Base-by-base conservation (phyloP, 78 protist species). In the Capsaspora owczarzaki region DNA sequence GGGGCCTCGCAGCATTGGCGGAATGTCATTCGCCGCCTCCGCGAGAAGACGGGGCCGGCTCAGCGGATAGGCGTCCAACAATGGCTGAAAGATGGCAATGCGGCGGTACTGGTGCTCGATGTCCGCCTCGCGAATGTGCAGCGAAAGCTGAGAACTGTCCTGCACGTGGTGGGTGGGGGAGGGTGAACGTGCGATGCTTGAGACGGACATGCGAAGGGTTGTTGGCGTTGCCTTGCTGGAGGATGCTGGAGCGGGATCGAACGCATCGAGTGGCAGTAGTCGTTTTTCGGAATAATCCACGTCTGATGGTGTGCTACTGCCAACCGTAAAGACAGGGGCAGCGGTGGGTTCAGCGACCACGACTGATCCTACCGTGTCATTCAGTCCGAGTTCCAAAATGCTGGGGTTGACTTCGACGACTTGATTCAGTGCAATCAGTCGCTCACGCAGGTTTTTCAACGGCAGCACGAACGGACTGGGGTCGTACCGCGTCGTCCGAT, bases 1-100 rank as follows among this genome's bases (percentile, higher is more conserved):
- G 37, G 82, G 87, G 29, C 86, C 92, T 27, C 95, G 69, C 40
- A 89, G 53, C 8, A 85, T 16, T 27, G 84, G 76, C 41, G 95
- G 93, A 20, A 92, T 78, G 38, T 79, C 82, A 27, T 4, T 35
- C 23, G 51, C 31, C 10, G 25, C 79, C 63, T 76, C 61, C 12
- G 1, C 22, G 29, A 76, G 27, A 27, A 76, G 37, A 20, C 31
- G 69, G 38, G 23, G 43, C 23, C 63, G 35, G 25, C 69, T 46
- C 22, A 0, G 5, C 20, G 80, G 80, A 25, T 76, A 76, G 29
- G 25, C 80, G 25, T 0, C 46, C 20, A 76, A 68, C 38, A 76
- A 6, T 31, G 46, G 27, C 2, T 22, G 41, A 49, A 47, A 76
- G 69, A 76, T 20, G n/a, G 10, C 46, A 20, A 76, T 42, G 19